A percentile compares a stretch with the other conserved stretches of the same genome.
Conservation (phyloP, 192 early-diverging fungal genomes). For the Spizellomyces sp. region DNA sequence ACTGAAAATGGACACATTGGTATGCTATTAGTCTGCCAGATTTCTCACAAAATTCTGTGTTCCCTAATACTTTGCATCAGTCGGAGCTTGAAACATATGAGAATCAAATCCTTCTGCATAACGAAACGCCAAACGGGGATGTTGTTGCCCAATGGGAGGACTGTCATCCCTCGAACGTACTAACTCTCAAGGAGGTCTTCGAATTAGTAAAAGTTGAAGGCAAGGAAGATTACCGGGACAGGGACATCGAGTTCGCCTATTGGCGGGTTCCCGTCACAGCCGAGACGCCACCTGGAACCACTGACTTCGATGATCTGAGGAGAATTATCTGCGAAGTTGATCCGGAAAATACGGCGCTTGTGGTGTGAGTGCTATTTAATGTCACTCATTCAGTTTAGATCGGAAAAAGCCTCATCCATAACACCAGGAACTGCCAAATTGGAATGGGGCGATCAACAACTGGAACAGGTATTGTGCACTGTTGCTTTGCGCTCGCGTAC, state of each 20-base stretch:
- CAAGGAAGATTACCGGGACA: slow-evolving; percentile 10
- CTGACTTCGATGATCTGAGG: slow-evolving; percentile 59
- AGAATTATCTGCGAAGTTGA: slow-evolving; percentile 45
- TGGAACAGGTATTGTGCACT: slow-evolving; percentile 36
- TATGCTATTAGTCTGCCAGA: background rate
- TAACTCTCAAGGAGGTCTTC: slow-evolving; percentile 56
- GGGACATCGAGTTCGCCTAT: slow-evolving; percentile 35
- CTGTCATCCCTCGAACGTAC: slow-evolving; percentile 50
- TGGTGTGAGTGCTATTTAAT: slow-evolving; percentile 41
- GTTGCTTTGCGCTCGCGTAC: no score
- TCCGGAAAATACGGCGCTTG: slow-evolving; percentile 46
- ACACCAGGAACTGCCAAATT: slow-evolving; percentile 59
- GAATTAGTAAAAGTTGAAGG: slow-evolving; percentile 42
- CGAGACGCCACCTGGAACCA: slow-evolving; percentile 54
- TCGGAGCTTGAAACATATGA: slow-evolving; percentile 52
- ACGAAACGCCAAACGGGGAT: slow-evolving; percentile 46
- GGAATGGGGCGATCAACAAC: slow-evolving; percentile 65
- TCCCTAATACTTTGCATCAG: slow-evolving; percentile 4
- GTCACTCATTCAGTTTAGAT: background rate
- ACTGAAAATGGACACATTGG: slow-evolving; percentile 58
- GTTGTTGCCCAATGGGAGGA: slow-evolving; percentile 64
- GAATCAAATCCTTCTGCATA: slow-evolving; percentile 56
- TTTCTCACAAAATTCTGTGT: background rate
- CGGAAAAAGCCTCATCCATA: background rate
- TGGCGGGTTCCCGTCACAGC: slow-evolving; percentile 65